Evolutionary conservation across 768 basidiomycete genomes (phyloP).

Genomic region (Mycena rosella): DNA sequence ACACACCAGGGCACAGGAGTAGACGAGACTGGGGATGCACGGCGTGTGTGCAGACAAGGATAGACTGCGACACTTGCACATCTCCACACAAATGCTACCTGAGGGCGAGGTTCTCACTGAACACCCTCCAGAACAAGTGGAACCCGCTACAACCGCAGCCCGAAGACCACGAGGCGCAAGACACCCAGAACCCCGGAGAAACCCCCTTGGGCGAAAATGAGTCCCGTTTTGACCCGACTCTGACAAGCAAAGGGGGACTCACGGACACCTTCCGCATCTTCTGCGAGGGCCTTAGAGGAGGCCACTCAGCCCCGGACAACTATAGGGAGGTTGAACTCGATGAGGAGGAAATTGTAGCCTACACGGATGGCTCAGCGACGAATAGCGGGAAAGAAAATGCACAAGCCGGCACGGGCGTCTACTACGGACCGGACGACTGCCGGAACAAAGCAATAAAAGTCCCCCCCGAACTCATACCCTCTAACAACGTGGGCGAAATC

Average conservation of each 20-base stretch:
- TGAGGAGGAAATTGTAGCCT: background rate
- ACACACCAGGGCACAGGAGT: background rate
- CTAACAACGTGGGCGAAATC: conserved; percentile 22
- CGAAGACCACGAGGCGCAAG: background rate
- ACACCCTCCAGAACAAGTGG: conserved; percentile 10
- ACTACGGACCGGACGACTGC: background rate
- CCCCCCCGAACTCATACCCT: background rate
- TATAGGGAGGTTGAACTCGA: background rate
- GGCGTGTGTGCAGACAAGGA: background rate
- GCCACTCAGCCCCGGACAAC: background rate
- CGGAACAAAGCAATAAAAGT: conserved; percentile 8
- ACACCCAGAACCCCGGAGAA: background rate
- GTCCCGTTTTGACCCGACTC: background rate
- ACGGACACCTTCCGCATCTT: background rate
- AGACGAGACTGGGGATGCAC: background rate
- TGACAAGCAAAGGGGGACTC: background rate
- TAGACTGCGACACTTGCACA: background rate
- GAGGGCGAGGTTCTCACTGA: conserved; percentile 2
- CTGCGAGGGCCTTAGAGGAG: background rate
- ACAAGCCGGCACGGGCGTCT: conserved; percentile 12
- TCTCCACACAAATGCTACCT: conserved; percentile 8
- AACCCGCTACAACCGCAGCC: conserved; percentile 2
- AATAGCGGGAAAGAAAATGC: conserved; percentile 21
- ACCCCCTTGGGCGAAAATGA: background rate
- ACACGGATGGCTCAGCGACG: conserved; percentile 23